A percentile compares a stretch with the other conserved stretches of the same genome.
phyloP scores from a whole-genome alignment of 1,284 basidiomycete genomes.

The Lentinus polychrous region DNA sequence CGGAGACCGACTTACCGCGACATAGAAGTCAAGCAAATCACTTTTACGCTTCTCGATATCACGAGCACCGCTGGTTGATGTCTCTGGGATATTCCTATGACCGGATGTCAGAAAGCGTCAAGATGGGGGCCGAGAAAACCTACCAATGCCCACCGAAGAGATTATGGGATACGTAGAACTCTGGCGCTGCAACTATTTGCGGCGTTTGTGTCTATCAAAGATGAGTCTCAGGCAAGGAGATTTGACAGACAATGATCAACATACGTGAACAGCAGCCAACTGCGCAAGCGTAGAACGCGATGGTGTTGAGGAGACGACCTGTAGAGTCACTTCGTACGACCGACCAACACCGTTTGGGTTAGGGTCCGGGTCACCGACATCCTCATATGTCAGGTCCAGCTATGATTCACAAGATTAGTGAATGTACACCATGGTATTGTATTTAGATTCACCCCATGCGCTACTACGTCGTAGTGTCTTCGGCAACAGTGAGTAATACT shows the following conservation, averaged over 20 bases:
- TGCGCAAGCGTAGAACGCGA: constrained; percentile 25
- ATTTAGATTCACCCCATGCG: constrained; percentile 27
- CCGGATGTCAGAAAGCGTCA: not conserved
- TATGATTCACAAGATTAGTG: constrained; percentile 9
- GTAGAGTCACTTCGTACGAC: constrained; percentile 32
- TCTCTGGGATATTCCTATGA: constrained; percentile 24
- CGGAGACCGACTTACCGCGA: constrained; percentile 22
- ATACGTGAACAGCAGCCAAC: constrained; percentile 27
- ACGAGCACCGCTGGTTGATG: constrained; percentile 23
- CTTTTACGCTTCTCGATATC: constrained; percentile 32
- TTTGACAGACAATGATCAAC: constrained; percentile 5
- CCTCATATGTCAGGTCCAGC: constrained; percentile 37
- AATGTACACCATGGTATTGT: not conserved
- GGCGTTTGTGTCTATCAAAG: constrained; percentile 24
- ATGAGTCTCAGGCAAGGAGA: no score
- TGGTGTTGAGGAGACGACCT: constrained; percentile 29
- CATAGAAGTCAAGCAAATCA: constrained; percentile 34
- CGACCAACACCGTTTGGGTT: constrained; percentile 33
- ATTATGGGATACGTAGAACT: constrained; percentile 31
- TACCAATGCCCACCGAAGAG: constrained; percentile 34
- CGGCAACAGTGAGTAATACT: not conserved
- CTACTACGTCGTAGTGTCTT: constrained; percentile 32
- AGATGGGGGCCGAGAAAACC: not conserved
- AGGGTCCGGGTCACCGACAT: constrained; percentile 35
- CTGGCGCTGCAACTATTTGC: constrained; percentile 29